phyloP scores from a whole-genome alignment of 345 rosid genomes.

The Capsella bursapastoris region DNA sequence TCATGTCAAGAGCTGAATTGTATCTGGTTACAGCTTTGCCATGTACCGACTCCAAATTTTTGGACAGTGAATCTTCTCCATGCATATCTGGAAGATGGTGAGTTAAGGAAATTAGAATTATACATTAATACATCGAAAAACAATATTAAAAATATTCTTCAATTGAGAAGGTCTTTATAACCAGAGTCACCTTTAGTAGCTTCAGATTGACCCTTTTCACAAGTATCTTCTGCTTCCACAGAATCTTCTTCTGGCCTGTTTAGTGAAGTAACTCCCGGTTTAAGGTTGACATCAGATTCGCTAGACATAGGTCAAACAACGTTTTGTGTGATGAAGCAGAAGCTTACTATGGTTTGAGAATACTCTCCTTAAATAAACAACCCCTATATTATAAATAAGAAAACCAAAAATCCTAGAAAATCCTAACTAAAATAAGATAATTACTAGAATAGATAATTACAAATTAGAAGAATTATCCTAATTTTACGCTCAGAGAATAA shows the following conservation, averaged over 20 bases:
- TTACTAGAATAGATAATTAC: not conserved
- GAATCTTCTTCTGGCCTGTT: not conserved
- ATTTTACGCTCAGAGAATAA: constrained; percentile 1
- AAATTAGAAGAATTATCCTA: not conserved
- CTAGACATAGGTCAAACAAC: too few relatives aligned
- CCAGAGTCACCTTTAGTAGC: constrained; percentile 4
- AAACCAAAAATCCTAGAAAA: too few relatives aligned
- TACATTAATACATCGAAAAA: not conserved
- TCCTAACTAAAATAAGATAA: not conserved
- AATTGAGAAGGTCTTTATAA: constrained; percentile 7
- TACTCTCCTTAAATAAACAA: too few relatives aligned
- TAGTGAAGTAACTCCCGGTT: not conserved
- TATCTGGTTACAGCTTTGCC: constrained; percentile 4
- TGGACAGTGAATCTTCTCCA: constrained; percentile 3
- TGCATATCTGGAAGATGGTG: constrained; percentile 9
- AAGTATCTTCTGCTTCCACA: not conserved
- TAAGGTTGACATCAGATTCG: too few relatives aligned
- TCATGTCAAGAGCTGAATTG: constrained; percentile 25
- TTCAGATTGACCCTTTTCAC: not conserved
- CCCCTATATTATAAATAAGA: too few relatives aligned
- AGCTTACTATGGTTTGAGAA: too few relatives aligned
- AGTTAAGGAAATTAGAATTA: not conserved
- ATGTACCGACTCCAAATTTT: constrained; percentile 9
- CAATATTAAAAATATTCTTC: not conserved
- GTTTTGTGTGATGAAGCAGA: too few relatives aligned